Base-by-base conservation (phyloP, 2,329 filamentous ascomycete genomes). In the Neonectria coccinea region DNA sequence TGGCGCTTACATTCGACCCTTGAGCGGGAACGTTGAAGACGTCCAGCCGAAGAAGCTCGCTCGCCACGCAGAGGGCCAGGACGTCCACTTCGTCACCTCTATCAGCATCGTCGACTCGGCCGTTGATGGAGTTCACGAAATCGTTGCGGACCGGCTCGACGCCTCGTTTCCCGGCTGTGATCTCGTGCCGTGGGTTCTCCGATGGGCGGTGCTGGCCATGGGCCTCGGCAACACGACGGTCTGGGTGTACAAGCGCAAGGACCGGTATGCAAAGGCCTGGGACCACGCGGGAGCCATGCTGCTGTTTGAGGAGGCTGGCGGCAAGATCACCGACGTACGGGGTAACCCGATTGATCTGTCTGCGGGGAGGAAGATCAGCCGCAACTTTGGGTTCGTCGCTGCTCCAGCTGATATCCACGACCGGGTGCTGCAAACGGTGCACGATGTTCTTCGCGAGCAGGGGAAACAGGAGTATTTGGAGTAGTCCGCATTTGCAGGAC, bases 381-480 rank as follows among this genome's bases (percentile, higher is more conserved):
- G 67, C 4, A 89, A 89, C 73, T 86, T 82, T 72, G 86, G 86
- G 1, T 88, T 88, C 48, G 81, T 88, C 5, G 86, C 85, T 0
- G 85, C 86, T 2, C 83, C 85, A 8, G 74, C 65, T 18, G 73
- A 72, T 5, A 55, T 83, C 7, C 86, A 88, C 64, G 77, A 45
- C 0, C 57, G 67, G 2, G 83, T 88, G 2, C 70, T 88, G 60
- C 84, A 88, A 69, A 92, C 87, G 5, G 95, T 98, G 2, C 91
- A 91, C 77, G 86, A 89, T 67, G 93, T 97, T n/a, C 81, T 97
- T 69, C 78, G 59, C 25, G 77, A 80, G 22, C 72, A 82, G 54
- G 68, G 73, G 0, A 73, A 74, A 22, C 67, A 68, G 0, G 72
- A 69, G 0, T 73, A 71, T 50, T 18, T 78, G 47, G 45, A 61